Evolutionary conservation across 371 early-diverging fungal genomes (phyloP).

Genomic region (Scutellospora calospora): DNA sequence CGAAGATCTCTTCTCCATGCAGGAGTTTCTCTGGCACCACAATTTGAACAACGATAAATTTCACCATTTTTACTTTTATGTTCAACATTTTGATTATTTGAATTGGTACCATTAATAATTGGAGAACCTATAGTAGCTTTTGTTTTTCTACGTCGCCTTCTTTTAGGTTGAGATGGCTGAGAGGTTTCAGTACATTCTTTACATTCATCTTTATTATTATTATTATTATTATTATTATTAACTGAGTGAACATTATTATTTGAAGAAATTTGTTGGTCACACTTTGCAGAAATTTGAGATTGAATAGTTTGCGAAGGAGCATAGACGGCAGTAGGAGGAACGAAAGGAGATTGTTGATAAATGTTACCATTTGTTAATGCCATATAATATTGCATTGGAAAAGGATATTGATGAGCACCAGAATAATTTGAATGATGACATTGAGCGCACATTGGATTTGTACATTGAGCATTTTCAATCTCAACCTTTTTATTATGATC

Average conservation of each 20-base stretch:
- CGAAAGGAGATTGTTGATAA: not conserved
- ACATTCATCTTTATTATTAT: not conserved
- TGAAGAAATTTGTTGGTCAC: not conserved
- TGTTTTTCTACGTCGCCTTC: not conserved
- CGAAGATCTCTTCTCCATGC: conserved; percentile 44
- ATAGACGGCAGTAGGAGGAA: not conserved
- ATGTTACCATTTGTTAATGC: conserved; percentile 1
- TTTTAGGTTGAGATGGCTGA: not conserved
- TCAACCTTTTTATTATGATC: no score
- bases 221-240: conserved; percentile 7
- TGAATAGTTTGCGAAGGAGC: not conserved
- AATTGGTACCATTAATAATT: not conserved
- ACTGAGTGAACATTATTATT: not conserved
- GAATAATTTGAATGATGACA: no score
- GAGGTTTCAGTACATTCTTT: not conserved
- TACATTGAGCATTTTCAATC: no score
- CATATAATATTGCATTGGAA: conserved; percentile 18
- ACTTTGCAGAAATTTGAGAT: not conserved
- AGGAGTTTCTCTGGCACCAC: conserved; percentile 41
- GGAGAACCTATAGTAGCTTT: not conserved
- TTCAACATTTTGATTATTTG: not conserved
- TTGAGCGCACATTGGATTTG: no score
- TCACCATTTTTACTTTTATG: not conserved
- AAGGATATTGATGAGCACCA: not conserved
- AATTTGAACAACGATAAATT: conserved; percentile 45